Base-by-base conservation (phyloP, 148 eudicot genomes). In the Camellia japonica region DNA sequence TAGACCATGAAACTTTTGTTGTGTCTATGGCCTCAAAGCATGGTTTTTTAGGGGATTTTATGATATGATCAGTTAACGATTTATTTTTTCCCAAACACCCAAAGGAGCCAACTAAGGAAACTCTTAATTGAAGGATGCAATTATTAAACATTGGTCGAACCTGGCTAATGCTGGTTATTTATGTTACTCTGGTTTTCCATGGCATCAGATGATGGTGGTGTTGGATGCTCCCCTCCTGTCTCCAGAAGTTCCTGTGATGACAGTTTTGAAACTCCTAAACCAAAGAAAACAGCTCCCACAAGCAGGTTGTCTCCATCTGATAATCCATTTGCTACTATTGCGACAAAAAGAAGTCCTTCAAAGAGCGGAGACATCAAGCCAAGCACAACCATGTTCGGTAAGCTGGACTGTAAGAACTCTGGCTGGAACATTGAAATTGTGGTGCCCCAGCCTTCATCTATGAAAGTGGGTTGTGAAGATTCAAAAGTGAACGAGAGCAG, bases 191-290 rank as follows among this genome's bases (percentile, higher is more conserved):
- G 38, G 56, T 78, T 76, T 80, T 85, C 58, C 47, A 38, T 78
- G 80, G 68, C 44, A 75, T 79, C 91, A 92, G 98, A 84, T 76
- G 74, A 77, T 54, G 82, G 83, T 55, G 66, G 76, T 71, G 81
- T 76, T 65, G 82, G 74, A 42, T 51, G 69, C 68, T 88, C 92
- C 60, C 84, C 97, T 79, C 74, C 83, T 55, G 62, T 86, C 19
- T 83, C 91, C 51, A 81, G 83, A 77, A 84, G 89, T 78, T 67
- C 79, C 43, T 2, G 20, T 42, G 66, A 71, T 75, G 49, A 59
- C 52, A 84, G 78, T 67, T 70, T 64, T 41, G 89, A 82, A 78
- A 85, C 94, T 46, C 87, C 92, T 64, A 87, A 90, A 74, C 73
- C 71, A 71, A 91, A 80, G 83, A 85, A 85, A 78, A 81, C 81